Evolutionary conservation across 495 filamentous ascomycete species (phyloP), one percentile per base, ranked within the genome.

Genomic region (Poronia punctata): DNA sequence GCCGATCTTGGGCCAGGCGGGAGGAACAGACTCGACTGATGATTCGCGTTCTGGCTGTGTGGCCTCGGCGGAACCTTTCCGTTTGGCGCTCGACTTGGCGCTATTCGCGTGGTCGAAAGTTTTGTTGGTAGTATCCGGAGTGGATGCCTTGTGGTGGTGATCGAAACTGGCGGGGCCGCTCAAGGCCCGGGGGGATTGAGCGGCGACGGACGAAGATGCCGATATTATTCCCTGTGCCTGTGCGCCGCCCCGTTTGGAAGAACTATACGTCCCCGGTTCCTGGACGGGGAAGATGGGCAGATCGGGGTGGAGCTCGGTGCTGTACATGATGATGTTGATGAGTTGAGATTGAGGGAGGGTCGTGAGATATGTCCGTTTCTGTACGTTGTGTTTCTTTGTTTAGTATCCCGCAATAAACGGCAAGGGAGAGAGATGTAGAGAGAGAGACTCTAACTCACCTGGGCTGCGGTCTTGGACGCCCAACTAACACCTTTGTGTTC

Each of bases 1-100:
- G 3, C 82, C 84, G 10, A 78, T 62, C 48, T 76, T 74, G 1
- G 84, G 82, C 65, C 86, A 86, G 7, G 79, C 62, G 15, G 78
- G 67, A 28, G 75, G 75, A 4, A 70, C 50, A 11, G 68, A 62
- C 19, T 72, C 68, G 4, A 25, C 27, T 0, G 55, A 59, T 2
- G 40, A 45, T 18, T 56, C 55, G 16, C 52, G 30, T 3, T 35
- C 40, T 7, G 31, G 26, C 12, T 22, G 36, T 11, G 27, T 23
- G 12, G 17, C 36, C 30, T 46, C 43, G 14, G 16, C n/a, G 11
- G 43, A 33, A 18, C 30, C n/a, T 27, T 35, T 46, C 26, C 29
- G 62, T 54, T 22, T 59, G 58, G 6, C 31, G 24, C 17, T 41
- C 35, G 29, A 43, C 33, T 32, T 29, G 26, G 25, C 43, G 8